Base-by-base conservation (phyloP, 306 rosid species). In the Vigna mungo region DNA sequence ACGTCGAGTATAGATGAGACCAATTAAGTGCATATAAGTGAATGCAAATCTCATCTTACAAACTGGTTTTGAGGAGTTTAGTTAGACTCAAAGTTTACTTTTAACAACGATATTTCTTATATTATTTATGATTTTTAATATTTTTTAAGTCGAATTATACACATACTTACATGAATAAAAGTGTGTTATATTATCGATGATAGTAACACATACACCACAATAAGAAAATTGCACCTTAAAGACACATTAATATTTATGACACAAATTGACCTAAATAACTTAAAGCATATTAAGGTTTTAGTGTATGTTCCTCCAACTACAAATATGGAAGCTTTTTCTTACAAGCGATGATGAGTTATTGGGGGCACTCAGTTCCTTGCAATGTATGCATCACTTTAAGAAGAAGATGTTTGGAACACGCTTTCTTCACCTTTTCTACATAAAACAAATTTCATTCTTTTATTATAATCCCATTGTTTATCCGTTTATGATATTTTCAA, bases 331-430 rank as follows among this genome's bases (percentile, higher is more conserved):
- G 56, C 49, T 23, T 21, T 69, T 76, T 3, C 7, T 72, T 78
- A 32, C 78, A 79, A 36, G 65, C 74, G 34, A 83, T 80, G 25
- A 85, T 80, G 82, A 54, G 56, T 46, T 43, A 69, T 75, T 67
- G 53, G 44, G 53, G 44, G 52, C 79, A 67, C 72, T 49, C 78
- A 68, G 69, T 82, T 75, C 47, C 82, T 79, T 76, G 80, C 75
- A 86, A 84, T 85, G 72, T 63, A 75, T 78, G 81, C 43, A 53
- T 76, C 78, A 75, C 75, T 77, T 76, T 39, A 68, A 68, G 43
- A 68, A 68, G 43, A 34, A 61, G 39, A 59, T 32, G 54, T 54
- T 77, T 72, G 46, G 70, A 8, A 49, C 67, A 37, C 43, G 49
- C 64, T 74, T 79, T 77, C 30, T 61, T 71, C 23, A 17, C 48